These are phyloP conservation scores for Neonectria punicea DNA, from an alignment of 2,329 filamentous ascomycete genomes.

Conservation along the genomic window DNA sequence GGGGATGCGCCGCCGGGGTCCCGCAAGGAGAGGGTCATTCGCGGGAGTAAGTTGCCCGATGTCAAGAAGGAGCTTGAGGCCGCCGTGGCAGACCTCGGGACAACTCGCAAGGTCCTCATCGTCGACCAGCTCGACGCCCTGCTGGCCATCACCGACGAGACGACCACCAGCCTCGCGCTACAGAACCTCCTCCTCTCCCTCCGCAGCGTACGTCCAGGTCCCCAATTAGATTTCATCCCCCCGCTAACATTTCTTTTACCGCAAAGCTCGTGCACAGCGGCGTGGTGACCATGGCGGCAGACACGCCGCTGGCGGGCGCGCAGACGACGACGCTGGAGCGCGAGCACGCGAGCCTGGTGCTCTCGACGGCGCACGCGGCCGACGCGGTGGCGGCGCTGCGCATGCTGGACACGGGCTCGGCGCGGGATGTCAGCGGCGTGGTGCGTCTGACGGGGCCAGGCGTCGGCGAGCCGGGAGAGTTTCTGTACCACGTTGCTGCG, in stretches of 20 bases:
- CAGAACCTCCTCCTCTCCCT: conserved; percentile 67
- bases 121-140: conserved; percentile 74
- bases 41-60: conserved; percentile 47
- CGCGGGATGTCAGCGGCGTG: conserved; percentile 90
- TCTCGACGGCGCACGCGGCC: conserved; percentile 80
- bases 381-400: conserved; percentile 77
- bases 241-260: background rate
- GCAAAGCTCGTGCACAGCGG: conserved; percentile 72
- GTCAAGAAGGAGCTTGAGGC: conserved; percentile 53
- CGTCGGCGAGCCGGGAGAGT: conserved; percentile 70
- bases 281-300: conserved; percentile 76
- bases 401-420: conserved; percentile 86
- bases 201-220: conserved; percentile 58
- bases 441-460: conserved; percentile 72
- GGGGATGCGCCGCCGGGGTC: conserved; percentile 15
- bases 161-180: conserved; percentile 57
- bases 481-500: conserved; percentile 81
- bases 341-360: conserved; percentile 75
- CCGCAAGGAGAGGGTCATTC: conserved; percentile 41
- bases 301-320: conserved; percentile 73
- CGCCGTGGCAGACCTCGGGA: conserved; percentile 50
- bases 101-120: conserved; percentile 63
- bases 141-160: conserved; percentile 66
- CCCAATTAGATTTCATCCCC: too few relatives aligned
- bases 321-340: conserved; percentile 74